A percentile compares a stretch with the other conserved stretches of the same genome.
Evolutionary conservation across 371 early-diverging fungal species (phyloP).

Genomic region (Mortierella sp.): DNA sequence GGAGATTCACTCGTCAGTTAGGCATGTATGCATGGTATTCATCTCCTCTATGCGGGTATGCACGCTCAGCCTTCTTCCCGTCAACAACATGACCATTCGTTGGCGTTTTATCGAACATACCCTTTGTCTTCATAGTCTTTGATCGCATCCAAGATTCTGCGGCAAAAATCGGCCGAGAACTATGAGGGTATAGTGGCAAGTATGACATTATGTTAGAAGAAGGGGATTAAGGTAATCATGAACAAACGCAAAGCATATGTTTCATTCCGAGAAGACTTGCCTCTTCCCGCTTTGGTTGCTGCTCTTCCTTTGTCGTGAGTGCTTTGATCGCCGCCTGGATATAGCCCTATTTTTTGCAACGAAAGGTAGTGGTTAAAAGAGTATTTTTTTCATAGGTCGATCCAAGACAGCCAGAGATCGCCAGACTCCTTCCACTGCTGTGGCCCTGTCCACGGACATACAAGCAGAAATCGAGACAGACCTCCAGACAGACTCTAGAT

Average conservation of each 20-base stretch:
- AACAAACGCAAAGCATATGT: background rate
- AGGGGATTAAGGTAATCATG: background rate
- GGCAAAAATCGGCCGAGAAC: slow-evolving; percentile 51
- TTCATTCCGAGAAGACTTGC: background rate
- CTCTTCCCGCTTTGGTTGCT: slow-evolving; percentile 19
- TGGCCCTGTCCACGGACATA: background rate
- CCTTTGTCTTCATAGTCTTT: slow-evolving; percentile 43
- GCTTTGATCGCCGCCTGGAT: slow-evolving; percentile 24
- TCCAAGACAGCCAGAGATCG: background rate
- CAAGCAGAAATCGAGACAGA: too few relatives aligned
- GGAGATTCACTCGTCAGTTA: background rate
- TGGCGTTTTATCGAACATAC: slow-evolving; percentile 9
- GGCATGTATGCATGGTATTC: background rate
- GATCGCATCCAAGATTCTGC: slow-evolving; percentile 35
- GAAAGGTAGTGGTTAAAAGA: background rate
- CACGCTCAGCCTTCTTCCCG: background rate
- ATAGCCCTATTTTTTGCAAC: slow-evolving; percentile 2
- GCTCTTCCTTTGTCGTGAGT: slow-evolving; percentile 7
- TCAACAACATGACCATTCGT: background rate
- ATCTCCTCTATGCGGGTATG: background rate
- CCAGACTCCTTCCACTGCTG: background rate
- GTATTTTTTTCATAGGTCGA: background rate
- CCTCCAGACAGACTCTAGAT: background rate
- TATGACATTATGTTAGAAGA: background rate
- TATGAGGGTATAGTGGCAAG: slow-evolving; percentile 10